Evolutionary conservation across 2,329 filamentous ascomycete species (phyloP), one percentile per base, ranked within the genome.

Genomic region (Colletotrichum musicola): DNA sequence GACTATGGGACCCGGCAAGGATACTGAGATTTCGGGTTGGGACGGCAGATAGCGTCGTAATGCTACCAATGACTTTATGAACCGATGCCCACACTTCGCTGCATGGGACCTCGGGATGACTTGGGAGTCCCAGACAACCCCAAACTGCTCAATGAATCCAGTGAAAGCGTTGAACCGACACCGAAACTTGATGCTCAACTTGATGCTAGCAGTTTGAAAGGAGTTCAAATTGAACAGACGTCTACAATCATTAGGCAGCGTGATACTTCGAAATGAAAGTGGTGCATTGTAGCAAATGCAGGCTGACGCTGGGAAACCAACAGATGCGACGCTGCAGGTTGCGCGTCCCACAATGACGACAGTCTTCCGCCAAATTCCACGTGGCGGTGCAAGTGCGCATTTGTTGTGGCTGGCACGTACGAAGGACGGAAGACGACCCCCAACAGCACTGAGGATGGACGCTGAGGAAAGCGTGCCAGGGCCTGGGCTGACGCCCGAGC

Each of bases 261-360:
- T 10, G 10, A 35, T 7, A 9, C 2, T 35, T 51, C 57, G 30
- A 60, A 46, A 51, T 42, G 46, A 4, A n/a, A 38, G 44, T 27
- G 22, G 35, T 22, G 54, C 44, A 16, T 18, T 9, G 18, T 13
- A n/a, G 14, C 46, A 46, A 62, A 62, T 62, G 59, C 58, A 54
- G 47, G 47, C 38, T 61, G 22, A n/a, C 27, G 38, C 25, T 62
- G 42, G 22, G 59, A 13, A 53, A 62, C 59, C 59, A 62, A 62
- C 49, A 20, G 25, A 54, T 53, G 49, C 25, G 20, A 59, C 61
- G 55, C 49, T 60, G 62, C 42, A 25, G 47, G 18, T 56, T 69
- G 35, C 44, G 55, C 35, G 66, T 65, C 62, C 64, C 66, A 61
- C 62, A 65, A 69, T 69, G 66, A 69, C 66, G 66, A 69, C 62